Evolutionary conservation across 2,329 filamentous ascomycete genomes (phyloP).

Genomic region (Pseudogymnoascus sp.): DNA sequence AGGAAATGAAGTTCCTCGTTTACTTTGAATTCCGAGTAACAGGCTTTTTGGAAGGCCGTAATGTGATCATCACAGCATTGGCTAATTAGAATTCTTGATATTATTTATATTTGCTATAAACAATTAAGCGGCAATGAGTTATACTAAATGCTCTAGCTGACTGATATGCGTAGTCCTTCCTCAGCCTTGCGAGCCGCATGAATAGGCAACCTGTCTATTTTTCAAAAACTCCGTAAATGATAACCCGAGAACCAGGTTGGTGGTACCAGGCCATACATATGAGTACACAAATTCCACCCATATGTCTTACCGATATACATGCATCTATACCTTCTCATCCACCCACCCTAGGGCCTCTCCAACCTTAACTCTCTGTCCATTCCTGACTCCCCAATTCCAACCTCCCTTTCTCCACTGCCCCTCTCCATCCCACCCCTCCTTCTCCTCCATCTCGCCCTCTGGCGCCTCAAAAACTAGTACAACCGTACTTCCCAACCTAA

Average conservation of each 20-base stretch:
- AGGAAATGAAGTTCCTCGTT: background rate
- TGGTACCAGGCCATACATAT: background rate
- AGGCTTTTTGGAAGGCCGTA: background rate
- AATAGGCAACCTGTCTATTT: background rate
- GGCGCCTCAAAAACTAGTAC: constrained; percentile 96
- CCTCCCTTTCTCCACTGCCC: constrained; percentile 52
- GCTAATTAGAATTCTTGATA: background rate
- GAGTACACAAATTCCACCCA: background rate
- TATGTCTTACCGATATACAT: constrained; percentile 1
- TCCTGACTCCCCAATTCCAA: constrained; percentile 79
- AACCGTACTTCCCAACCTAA: constrained; percentile 89
- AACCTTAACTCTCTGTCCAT: constrained; percentile 81
- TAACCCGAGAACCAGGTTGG: background rate
- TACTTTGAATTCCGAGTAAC: background rate
- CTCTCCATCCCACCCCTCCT: constrained; percentile 46
- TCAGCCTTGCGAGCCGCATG: background rate
- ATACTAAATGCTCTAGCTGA: background rate
- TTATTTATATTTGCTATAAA: background rate
- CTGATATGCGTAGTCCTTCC: background rate
- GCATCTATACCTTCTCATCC: constrained; percentile 32
- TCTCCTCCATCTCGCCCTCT: constrained; percentile 43
- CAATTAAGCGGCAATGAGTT: background rate
- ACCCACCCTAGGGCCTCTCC: constrained; percentile 78
- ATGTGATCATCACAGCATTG: background rate
- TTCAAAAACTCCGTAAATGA: background rate